Percentiles rank a stretch among this genome's conserved stretches.
These are phyloP conservation scores for Amaranthus cruentus DNA, from an alignment of 148 eudicot species.

Conservation along the genomic window DNA sequence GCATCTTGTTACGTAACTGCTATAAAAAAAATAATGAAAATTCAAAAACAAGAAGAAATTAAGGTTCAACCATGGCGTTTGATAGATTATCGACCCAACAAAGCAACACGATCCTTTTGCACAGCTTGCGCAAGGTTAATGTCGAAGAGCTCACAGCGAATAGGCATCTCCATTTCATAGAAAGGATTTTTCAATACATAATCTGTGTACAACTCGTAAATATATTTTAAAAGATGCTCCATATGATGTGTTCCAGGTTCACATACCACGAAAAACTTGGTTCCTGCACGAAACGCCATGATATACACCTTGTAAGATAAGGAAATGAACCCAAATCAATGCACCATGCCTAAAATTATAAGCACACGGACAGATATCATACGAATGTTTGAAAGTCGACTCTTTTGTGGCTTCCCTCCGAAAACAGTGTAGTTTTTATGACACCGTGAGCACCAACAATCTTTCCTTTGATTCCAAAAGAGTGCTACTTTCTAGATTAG, in stretches of 20 bases:
- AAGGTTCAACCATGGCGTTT: background rate
- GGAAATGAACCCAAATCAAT: background rate
- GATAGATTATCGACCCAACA: constrained; percentile 55
- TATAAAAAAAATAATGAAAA: too few relatives aligned
- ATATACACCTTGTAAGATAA: background rate
- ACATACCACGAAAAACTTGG: constrained; percentile 77
- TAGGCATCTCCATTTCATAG: constrained; percentile 99
- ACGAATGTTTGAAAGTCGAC: too few relatives aligned
- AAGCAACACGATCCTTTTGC: constrained; percentile 76
- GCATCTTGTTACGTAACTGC: too few relatives aligned
- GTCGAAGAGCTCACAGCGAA: constrained; percentile 92
- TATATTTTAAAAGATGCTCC: constrained; percentile 64
- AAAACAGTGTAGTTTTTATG: too few relatives aligned
- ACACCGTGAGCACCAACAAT: too few relatives aligned
- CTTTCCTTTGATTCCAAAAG: too few relatives aligned
- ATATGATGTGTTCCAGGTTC: constrained; percentile 72
- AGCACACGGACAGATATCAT: too few relatives aligned
- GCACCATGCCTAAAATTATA: background rate
- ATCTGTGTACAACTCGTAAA: constrained; percentile 85
- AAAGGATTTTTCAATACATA: constrained; percentile 90
- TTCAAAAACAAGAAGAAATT: too few relatives aligned
- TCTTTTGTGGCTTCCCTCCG: too few relatives aligned
- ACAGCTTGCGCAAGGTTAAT: constrained; percentile 74
- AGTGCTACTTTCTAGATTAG: too few relatives aligned
- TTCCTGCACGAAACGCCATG: constrained; percentile 38